phyloP scores from a whole-genome alignment of 1,284 basidiomycete species.

The Trametes sp. region DNA sequence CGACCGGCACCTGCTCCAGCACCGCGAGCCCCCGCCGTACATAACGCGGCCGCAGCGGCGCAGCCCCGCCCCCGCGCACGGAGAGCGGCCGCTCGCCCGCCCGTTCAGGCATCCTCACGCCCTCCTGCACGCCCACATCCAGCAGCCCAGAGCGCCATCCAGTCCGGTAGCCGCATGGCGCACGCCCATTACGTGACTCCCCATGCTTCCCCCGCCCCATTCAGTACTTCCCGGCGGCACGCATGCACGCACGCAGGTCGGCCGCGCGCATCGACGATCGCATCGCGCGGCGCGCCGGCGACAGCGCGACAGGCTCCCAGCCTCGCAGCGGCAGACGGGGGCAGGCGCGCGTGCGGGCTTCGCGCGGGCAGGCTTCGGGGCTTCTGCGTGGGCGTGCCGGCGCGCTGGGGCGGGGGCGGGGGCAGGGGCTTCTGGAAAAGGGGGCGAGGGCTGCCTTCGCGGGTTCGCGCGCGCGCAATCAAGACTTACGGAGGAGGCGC shows the following conservation, averaged over 20 bases:
- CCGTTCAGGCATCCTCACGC: neutral
- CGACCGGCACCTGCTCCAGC: too few relatives aligned
- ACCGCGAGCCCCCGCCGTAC: neutral
- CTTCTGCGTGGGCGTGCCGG: too few relatives aligned
- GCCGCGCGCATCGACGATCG: neutral
- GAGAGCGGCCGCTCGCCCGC: constrained; percentile 3
- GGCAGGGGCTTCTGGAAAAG: neutral
- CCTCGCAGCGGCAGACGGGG: too few relatives aligned
- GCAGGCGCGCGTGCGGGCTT: neutral
- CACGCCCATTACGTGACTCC: neutral
- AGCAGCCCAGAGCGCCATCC: neutral
- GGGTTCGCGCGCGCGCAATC: neutral
- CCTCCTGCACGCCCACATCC: neutral
- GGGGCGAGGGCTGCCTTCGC: neutral
- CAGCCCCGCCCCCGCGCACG: neutral
- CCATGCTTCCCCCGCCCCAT: neutral
- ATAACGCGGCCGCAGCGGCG: neutral
- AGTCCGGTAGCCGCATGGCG: constrained; percentile 1
- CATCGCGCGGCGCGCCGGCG: too few relatives aligned
- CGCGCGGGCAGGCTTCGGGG: neutral
- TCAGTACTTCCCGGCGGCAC: neutral
- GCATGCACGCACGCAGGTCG: too few relatives aligned
- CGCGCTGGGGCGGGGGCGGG: too few relatives aligned
- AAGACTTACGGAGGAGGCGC: constrained; percentile 15
- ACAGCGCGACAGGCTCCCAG: too few relatives aligned